Evolutionary conservation across 2,329 filamentous ascomycete genomes (phyloP).

Genomic region (Trichoderma sp.): DNA sequence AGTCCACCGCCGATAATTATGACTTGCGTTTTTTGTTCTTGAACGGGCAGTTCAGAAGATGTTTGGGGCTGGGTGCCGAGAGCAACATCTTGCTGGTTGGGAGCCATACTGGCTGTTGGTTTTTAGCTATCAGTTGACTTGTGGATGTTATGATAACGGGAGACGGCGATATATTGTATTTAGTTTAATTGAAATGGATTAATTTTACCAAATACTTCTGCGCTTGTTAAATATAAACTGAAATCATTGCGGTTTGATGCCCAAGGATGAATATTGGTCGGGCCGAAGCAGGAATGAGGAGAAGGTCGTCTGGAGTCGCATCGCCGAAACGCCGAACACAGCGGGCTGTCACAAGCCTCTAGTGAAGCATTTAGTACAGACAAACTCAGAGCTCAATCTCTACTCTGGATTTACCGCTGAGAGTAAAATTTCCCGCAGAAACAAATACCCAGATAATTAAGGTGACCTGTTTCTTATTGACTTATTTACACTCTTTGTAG

Average conservation of each 20-base stretch:
- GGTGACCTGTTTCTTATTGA: no score
- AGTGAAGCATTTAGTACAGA: not conserved
- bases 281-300: not conserved
- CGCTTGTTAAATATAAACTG: no score
- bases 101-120: not conserved
- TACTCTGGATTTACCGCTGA: not conserved
- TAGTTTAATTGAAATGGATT: no score
- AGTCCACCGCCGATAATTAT: conserved; percentile 49
- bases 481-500: not conserved
- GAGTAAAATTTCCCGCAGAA: not conserved
- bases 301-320: not conserved
- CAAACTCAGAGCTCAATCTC: not conserved
- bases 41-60: not conserved
- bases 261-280: not conserved
- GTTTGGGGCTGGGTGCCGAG: not conserved
- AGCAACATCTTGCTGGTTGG: not conserved
- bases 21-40: not conserved
- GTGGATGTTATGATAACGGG: not conserved
- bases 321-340: not conserved
- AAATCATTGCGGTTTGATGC: not conserved
- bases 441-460: not conserved
- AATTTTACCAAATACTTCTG: no score
- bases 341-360: not conserved
- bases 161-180: no score
- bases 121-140: not conserved